Evolutionary conservation across 495 filamentous ascomycete species (phyloP), one percentile per base, ranked within the genome.

Genomic region (Rostrohypoxylon terebratum): DNA sequence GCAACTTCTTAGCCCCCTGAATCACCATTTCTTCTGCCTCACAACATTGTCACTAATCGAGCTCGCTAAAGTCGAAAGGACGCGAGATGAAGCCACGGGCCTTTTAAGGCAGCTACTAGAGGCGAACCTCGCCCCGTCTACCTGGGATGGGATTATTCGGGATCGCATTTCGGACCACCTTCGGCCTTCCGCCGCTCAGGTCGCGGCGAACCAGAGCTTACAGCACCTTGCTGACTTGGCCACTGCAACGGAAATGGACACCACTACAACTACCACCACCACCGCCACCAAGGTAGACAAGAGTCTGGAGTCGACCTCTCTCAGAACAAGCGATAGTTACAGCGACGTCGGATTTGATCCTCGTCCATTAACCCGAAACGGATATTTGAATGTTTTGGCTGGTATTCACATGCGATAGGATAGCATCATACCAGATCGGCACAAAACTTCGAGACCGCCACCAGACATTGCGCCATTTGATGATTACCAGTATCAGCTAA

Each of bases 1-100:
- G 63, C 87, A 83, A 45, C 78, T 90, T 1, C 78, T 86, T 13
- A 85, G 83, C 9, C 92, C 93, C 0, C 83, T 96, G 57, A 92
- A 91, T 57, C 85, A 94, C 65, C 91, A 96, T 77, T 92, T 91
- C 64, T 81, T 87, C 31, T 84, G 84, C n/a, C 81, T 96, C n/a
- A 85, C 87, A 8, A 81, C 89, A 1, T 80, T 94, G 73, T 90
- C 89, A 25, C 85, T 96, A 7, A 78, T 90, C 25, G 89, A 93
- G 73, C 85, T 93, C 6, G 82, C 81, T 1, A 90, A 71, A 54
- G 63, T 75, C 14, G 75, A 77, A n/a, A 59, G 72, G 16, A 75
- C 69, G 0, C 77, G 72, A 1, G 80, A 82, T 10, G 81, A 83
- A 23, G 83, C 79, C 2, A 69, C 57, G 1, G 18, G 61, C 47